phyloP scores from a whole-genome alignment of 768 basidiomycete species.

The Termitomyces sp. region DNA sequence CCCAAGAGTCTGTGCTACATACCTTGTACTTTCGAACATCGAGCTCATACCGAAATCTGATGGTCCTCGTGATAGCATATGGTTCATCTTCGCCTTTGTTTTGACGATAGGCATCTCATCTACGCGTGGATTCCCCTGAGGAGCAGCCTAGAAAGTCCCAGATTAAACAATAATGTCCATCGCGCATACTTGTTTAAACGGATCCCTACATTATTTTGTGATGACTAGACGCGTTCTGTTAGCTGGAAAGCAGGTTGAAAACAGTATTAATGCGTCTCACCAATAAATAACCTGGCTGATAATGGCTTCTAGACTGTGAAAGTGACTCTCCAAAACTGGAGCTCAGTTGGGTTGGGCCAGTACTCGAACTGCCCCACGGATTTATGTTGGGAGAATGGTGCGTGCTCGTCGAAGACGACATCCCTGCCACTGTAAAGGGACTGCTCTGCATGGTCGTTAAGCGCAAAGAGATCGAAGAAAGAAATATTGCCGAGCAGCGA shows the following conservation, averaged over 20 bases:
- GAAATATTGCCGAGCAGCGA: background rate
- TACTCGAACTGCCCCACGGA: slow-evolving; percentile 49
- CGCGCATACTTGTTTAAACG: background rate
- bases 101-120: slow-evolving; percentile 75
- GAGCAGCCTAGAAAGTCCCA: slow-evolving; percentile 32
- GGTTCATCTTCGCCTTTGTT: slow-evolving; percentile 80
- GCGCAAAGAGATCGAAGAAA: background rate
- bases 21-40: slow-evolving; percentile 78
- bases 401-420: slow-evolving; percentile 47
- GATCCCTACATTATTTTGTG: slow-evolving; percentile 54
- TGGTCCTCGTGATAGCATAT: slow-evolving; percentile 53
- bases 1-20: slow-evolving; percentile 8
- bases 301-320: slow-evolving; percentile 70
- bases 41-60: slow-evolving; percentile 81
- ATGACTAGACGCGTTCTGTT: slow-evolving; percentile 23
- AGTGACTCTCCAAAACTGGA: slow-evolving; percentile 64
- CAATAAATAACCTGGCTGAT: slow-evolving; percentile 81
- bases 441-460: slow-evolving; percentile 34
- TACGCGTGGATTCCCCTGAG: slow-evolving; percentile 56
- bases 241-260: background rate
- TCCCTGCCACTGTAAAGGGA: slow-evolving; percentile 57
- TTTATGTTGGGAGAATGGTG: slow-evolving; percentile 45
- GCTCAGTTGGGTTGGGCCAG: slow-evolving; percentile 32
- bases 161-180: background rate
- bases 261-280: slow-evolving; percentile 33